phyloP scores from a whole-genome alignment of 31 red algal genomes.

The Endocladia muricata region DNA sequence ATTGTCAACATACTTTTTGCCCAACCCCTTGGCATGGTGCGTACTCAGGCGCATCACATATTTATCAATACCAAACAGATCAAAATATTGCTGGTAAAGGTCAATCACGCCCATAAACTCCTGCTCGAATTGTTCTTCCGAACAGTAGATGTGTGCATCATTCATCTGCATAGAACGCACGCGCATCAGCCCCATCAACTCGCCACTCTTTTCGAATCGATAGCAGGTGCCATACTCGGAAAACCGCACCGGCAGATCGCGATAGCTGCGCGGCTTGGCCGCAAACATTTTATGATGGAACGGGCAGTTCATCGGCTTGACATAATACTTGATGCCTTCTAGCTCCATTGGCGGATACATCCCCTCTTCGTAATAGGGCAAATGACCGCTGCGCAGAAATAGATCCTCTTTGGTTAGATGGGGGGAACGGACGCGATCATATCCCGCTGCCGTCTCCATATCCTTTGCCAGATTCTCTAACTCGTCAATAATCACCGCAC shows the following conservation, averaged over 20 bases:
- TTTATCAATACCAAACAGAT: slow-evolving; percentile 71
- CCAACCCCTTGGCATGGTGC: slow-evolving; percentile 57
- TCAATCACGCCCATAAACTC: slow-evolving; percentile 66
- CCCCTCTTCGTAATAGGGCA: slow-evolving; percentile 73
- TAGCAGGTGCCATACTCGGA: slow-evolving; percentile 81
- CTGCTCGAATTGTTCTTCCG: slow-evolving; percentile 40
- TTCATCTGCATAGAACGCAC: slow-evolving; percentile 91
- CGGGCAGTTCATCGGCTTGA: slow-evolving; percentile 96
- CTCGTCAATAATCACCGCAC: slow-evolving; percentile 37
- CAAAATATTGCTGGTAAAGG: slow-evolving; percentile 37
- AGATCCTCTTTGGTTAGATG: slow-evolving; percentile 59
- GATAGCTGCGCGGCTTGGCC: slow-evolving; percentile 62
- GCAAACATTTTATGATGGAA: slow-evolving; percentile 68
- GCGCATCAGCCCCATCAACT: slow-evolving; percentile 83
- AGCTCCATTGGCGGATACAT: slow-evolving; percentile 75
- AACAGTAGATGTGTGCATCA: slow-evolving; percentile 90
- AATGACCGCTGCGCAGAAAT: slow-evolving; percentile 72
- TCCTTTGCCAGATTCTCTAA: slow-evolving; percentile 68
- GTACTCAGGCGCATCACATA: slow-evolving; percentile 65
- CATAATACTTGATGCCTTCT: slow-evolving; percentile 48
- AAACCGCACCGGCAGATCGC: slow-evolving; percentile 83
- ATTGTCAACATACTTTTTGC: slow-evolving; percentile 22
- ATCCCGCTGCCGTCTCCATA: slow-evolving; percentile 44
- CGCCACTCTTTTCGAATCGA: slow-evolving; percentile 78
- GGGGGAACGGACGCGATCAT: slow-evolving; percentile 69